Base-by-base conservation (phyloP, 352 stramenopile genomes). In the Globisporangium splendens region DNA sequence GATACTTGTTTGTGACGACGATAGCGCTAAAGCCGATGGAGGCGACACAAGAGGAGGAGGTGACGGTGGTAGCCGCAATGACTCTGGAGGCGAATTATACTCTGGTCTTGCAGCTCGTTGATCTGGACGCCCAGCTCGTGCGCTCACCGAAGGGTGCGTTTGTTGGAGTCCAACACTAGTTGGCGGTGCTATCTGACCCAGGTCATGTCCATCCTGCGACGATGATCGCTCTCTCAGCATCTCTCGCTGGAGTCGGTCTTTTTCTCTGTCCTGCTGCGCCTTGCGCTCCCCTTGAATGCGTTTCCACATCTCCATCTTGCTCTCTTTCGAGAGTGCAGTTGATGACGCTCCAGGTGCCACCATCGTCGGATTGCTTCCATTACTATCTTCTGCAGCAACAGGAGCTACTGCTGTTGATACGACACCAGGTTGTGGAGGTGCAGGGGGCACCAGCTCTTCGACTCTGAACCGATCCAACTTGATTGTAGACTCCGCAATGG, bases 291-390 rank as follows among this genome's bases (percentile, higher is more conserved):
- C 68, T 42, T 76, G 72, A 51, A 86, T 75, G 1, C 70, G 73
- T 63, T 87, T 87, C 77, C 80, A 88, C 39, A 88, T 72, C 57
- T 86, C 68, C 55, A 88, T 65, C 39, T 88, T 90, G 61, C 47
- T 72, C 18, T 77, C 66, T 49, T 80, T 80, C 1, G 75, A 80
- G 12, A 88, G 53, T 18, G 50, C 51, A 8, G 52, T 28, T 15
- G 56, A 17, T 38, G 20, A 35, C n/a, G 13, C 38, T 24, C 10
- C 3, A 46, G 48, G n/a, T n/a, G n/a, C n/a, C n/a, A 8, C 28
- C 7, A 35, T 1, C 13, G 12, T 50, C 2, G 28, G 56, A n/a
- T 20, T 5, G 24, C 31, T 47, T 14, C 12, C 57, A 59, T 21
- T n/a, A 42, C 3, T 1, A 10, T 44, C 39, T 44, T 7, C 12